These are phyloP conservation scores for Cyphellophora attinorum DNA, from an alignment of 2,329 filamentous ascomycete genomes.

Conservation along the genomic window DNA sequence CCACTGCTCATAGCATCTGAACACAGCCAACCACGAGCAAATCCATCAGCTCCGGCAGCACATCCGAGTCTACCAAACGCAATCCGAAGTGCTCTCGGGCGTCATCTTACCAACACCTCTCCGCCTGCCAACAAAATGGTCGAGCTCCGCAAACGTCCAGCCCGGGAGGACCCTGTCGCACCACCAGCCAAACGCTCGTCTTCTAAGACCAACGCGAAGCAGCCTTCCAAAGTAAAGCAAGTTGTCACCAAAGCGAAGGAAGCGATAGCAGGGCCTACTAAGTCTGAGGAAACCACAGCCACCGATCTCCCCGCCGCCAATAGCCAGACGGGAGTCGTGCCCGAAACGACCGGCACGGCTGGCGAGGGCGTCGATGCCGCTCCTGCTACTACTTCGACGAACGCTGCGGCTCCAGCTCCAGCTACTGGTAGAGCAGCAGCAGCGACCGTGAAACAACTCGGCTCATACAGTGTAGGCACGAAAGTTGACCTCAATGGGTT, in stretches of 20 bases:
- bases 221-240: slow-evolving; percentile 23
- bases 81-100: too few relatives aligned
- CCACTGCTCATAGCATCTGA: too few relatives aligned
- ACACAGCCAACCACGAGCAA: too few relatives aligned
- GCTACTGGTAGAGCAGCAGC: slow-evolving; percentile 1
- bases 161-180: slow-evolving; percentile 37
- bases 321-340: slow-evolving; percentile 3
- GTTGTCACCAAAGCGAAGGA: slow-evolving; percentile 22
- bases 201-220: slow-evolving; percentile 6
- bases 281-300: slow-evolving; percentile 6
- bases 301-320: neutral
- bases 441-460: slow-evolving; percentile 2
- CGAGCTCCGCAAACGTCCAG: slow-evolving; percentile 55
- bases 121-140: slow-evolving; percentile 25
- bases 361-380: neutral
- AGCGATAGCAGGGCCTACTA: slow-evolving; percentile 11
- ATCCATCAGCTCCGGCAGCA: too few relatives aligned
- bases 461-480: slow-evolving; percentile 32
- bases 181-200: slow-evolving; percentile 40
- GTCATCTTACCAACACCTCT: neutral
- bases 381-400: neutral
- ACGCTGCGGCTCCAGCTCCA: slow-evolving; percentile 1
- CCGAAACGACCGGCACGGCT: slow-evolving; percentile 5
- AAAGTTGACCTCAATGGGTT: slow-evolving; percentile 45
- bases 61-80: too few relatives aligned